Evolutionary conservation across 768 basidiomycete species (phyloP).

Genomic region (Tubosaeta sp.): DNA sequence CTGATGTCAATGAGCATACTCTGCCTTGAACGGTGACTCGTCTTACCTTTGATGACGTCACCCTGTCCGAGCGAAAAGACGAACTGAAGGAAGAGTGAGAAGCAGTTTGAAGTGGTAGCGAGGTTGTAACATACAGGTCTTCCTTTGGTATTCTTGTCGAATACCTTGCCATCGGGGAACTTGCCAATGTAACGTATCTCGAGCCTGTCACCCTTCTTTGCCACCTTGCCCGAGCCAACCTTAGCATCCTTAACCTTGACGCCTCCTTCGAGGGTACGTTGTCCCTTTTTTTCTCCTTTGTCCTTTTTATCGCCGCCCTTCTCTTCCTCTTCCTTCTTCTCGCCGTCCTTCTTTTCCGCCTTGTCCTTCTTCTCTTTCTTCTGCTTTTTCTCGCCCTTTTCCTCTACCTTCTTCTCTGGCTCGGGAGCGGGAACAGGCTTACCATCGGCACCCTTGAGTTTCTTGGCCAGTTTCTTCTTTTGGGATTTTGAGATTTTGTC

Average conservation of each 20-base stretch:
- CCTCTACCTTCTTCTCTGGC: conserved; percentile 24
- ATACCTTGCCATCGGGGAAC: conserved; percentile 67
- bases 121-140: conserved; percentile 59
- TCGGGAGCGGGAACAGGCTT: conserved; percentile 33
- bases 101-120: conserved; percentile 7
- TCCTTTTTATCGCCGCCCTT: conserved; percentile 28
- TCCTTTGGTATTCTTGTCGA: conserved; percentile 81
- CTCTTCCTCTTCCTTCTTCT: conserved; percentile 33
- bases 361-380: conserved; percentile 58
- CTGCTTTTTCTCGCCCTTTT: conserved; percentile 47
- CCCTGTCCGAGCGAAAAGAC: conserved; percentile 77
- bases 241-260: conserved; percentile 75
- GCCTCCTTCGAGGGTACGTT: conserved; percentile 56
- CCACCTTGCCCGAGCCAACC: conserved; percentile 76
- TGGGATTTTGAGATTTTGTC: conserved; percentile 48
- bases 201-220: conserved; percentile 81
- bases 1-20: conserved; percentile 30
- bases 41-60: conserved; percentile 85
- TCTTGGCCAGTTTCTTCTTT: conserved; percentile 64
- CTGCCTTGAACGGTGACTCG: not conserved
- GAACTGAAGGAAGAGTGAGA: conserved; percentile 42
- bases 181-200: conserved; percentile 94
- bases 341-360: conserved; percentile 31
- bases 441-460: conserved; percentile 62
- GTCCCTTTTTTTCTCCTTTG: conserved; percentile 23